Percentiles rank a stretch among this genome's conserved stretches.
These are phyloP conservation scores for Chalaropsis thielavioides DNA, from an alignment of 2,329 filamentous ascomycete genomes.

Conservation along the genomic window DNA sequence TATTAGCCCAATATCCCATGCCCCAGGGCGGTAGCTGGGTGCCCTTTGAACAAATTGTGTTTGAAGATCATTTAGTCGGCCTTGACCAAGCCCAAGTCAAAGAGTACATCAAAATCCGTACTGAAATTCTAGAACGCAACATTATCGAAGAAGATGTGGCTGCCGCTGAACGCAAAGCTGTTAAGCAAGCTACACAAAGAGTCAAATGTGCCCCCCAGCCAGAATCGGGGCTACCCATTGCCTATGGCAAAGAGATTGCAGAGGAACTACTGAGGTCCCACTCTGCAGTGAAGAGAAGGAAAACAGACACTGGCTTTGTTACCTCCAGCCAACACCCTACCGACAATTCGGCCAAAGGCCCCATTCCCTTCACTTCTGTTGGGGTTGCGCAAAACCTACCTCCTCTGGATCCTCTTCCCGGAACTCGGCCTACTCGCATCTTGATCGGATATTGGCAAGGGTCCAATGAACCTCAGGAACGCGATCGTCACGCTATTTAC, in stretches of 20 bases:
- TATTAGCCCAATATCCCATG: conserved; percentile 34
- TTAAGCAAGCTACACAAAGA: conserved; percentile 33
- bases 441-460: conserved; percentile 45
- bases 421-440: conserved; percentile 42
- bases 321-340: not conserved
- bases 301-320: conserved; percentile 18
- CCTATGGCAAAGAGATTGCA: conserved; percentile 31
- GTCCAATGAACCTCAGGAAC: conserved; percentile 33
- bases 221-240: conserved; percentile 31
- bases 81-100: conserved; percentile 45
- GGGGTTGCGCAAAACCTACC: conserved; percentile 12
- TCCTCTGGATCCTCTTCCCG: conserved; percentile 31
- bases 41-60: conserved; percentile 46
- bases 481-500: conserved; percentile 46
- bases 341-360: not conserved
- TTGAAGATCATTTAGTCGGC: conserved; percentile 40
- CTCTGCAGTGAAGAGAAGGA: conserved; percentile 11
- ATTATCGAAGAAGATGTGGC: conserved; percentile 28
- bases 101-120: conserved; percentile 45
- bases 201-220: conserved; percentile 33
- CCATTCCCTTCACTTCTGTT: conserved; percentile 15
- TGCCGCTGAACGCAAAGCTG: conserved; percentile 30
- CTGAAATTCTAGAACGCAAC: conserved; percentile 24
- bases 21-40: conserved; percentile 51
- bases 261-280: not conserved